These are phyloP conservation scores for Viridothelium virens DNA, from an alignment of 495 filamentous ascomycete genomes.

Conservation along the genomic window DNA sequence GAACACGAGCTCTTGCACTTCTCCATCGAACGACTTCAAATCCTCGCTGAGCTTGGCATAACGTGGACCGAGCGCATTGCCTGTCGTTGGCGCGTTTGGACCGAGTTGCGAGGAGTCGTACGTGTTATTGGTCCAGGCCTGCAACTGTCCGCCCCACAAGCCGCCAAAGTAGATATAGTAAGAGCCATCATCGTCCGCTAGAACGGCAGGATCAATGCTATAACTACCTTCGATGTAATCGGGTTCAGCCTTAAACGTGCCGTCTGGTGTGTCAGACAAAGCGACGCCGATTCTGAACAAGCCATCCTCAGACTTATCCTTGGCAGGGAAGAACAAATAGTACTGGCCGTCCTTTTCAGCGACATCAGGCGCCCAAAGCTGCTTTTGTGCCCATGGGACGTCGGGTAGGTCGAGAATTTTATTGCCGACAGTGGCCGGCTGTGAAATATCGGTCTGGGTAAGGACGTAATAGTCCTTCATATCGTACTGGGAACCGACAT, in stretches of 20 bases:
- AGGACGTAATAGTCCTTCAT: conserved; percentile 68
- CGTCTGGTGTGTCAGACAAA: conserved; percentile 44
- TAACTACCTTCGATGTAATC: conserved; percentile 52
- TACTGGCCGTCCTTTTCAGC: conserved; percentile 53
- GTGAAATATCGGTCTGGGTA: conserved; percentile 43
- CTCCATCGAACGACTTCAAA: conserved; percentile 50
- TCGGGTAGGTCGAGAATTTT: conserved; percentile 45
- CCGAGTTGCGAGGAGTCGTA: conserved; percentile 48
- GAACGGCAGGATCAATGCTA: conserved; percentile 57
- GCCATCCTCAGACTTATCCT: conserved; percentile 42
- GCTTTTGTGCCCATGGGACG: conserved; percentile 56
- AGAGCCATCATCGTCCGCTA: conserved; percentile 53
- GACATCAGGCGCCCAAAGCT: conserved; percentile 59
- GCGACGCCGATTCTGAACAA: conserved; percentile 62
- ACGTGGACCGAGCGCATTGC: conserved; percentile 47
- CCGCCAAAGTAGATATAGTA: conserved; percentile 60
- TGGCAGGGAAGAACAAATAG: conserved; percentile 58
- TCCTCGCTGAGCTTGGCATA: conserved; percentile 54
- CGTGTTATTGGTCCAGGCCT: conserved; percentile 45
- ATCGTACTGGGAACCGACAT: conserved; percentile 77
- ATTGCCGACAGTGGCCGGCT: conserved; percentile 52
- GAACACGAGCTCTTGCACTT: conserved; percentile 48
- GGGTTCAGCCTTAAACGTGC: conserved; percentile 52
- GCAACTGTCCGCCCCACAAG: conserved; percentile 66
- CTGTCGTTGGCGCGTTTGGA: conserved; percentile 32